These are phyloP conservation scores for Pyrus betulifolia DNA, from an alignment of 306 rosid genomes.

Conservation along the genomic window DNA sequence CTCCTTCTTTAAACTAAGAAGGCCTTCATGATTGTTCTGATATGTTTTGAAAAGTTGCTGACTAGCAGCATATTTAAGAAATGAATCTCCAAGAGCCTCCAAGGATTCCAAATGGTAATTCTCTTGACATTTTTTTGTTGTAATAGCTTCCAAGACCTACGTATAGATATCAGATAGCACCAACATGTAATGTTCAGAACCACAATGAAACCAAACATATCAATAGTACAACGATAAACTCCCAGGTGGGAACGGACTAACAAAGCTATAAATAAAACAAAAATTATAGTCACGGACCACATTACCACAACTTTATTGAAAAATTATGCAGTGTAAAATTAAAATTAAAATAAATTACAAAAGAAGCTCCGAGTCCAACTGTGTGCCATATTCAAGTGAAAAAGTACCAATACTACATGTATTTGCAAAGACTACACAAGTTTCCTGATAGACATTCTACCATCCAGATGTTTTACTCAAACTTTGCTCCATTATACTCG, in stretches of 20 bases:
- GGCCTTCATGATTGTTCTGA: slow-evolving; percentile 66
- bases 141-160: slow-evolving; percentile 86
- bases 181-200: neutral
- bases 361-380: neutral
- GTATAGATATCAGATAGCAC: slow-evolving; percentile 2
- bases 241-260: neutral
- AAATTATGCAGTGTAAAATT: too few species aligned
- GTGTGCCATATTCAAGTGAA: neutral
- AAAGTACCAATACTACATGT: neutral
- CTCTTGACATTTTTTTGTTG: slow-evolving; percentile 68
- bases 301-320: too few species aligned
- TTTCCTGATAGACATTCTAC: neutral
- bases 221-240: neutral
- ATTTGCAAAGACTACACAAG: neutral
- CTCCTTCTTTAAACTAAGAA: slow-evolving; percentile 54
- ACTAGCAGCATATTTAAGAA: slow-evolving; percentile 68
- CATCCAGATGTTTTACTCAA: neutral
- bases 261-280: neutral
- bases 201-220: neutral
- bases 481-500: neutral
- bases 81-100: slow-evolving; percentile 92
- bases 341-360: neutral
- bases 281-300: too few species aligned
- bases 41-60: slow-evolving; percentile 52
- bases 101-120: slow-evolving; percentile 70